Base-by-base conservation (phyloP, 1,139 yeast species). In the Sugiyamaella neomexicana region DNA sequence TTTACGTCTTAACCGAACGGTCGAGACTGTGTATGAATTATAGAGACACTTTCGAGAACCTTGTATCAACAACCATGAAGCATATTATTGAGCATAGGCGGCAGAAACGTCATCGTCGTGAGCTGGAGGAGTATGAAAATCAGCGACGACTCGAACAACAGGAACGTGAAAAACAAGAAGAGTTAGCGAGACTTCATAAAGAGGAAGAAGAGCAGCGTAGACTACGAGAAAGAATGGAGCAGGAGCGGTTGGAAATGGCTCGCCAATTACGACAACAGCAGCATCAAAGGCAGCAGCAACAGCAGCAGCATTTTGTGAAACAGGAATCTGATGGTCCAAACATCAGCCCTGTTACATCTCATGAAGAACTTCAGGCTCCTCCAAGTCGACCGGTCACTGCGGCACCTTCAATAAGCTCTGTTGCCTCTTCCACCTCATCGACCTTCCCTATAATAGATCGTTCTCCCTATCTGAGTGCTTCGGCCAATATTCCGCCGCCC, bases 1-100 rank as follows among this genome's bases (percentile, higher is more conserved):
- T 82, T 17, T 81, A 80, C 62, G 82, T 80, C 3, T 79, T 82
- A 82, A 76, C 84, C n/a, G 86, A 81, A 62, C 72, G 86, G 57
- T 79, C 85, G 0, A 74, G 76, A 57, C 78, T 81, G 66, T 85
- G 84, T 1, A 65, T 79, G 17, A 76, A 76, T 43, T 82, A 80
- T 61, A 72, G 86, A 62, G 85, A 82, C 60, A 80, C 84, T 2
- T 81, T 81, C 68, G 86, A 82, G 62, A 82, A 80, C 61, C 68
- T 82, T 57, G 78, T 81, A 78, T 72, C 75, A 59, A 83, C 84
- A 3, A 82, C 86, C 0, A 75, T 66, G 46, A 60, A 59, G 48
- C 62, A 68, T 50, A 61, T 68, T 6, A 63, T 68, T 2, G 74
- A 72, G 34, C 68, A 66, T 52, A 56, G 54, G 20, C 17, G 51